Evolutionary conservation across 805 yeast species (phyloP), one percentile per base, ranked within the genome.

Genomic region (Wickerhamiella cacticola): DNA sequence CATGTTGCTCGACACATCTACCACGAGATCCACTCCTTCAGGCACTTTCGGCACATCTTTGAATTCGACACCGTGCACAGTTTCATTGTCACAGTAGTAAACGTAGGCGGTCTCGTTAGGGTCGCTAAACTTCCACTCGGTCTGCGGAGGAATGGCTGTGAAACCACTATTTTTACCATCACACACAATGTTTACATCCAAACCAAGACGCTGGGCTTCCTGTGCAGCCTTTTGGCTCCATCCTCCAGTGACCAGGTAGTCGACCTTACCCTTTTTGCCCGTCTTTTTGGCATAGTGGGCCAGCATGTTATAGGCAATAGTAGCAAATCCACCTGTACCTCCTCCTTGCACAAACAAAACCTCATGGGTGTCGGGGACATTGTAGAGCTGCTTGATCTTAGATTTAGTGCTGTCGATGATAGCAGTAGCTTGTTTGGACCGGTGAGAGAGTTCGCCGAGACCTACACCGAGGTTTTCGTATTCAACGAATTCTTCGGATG

Each of bases 291-390:
- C 82, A 64, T 75, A 76, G 18, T 81, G 71, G 22, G 95, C 94
- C 52, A 82, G 63, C 65, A 92, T 63, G 63, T 88, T 89, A 57
- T 88, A 78, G 9, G 85, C 86, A 42, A 85, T 72, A 4, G 95
- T 78, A 2, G 97, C 83, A 57, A 92, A 92, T 5, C 96, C 97
- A 25, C 87, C 82, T 46, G 97, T 89, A 51, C 97, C 98, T 53
- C 99, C 98, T 55, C 98, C 97, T 69, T 92, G 99, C 67, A 89
- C 66, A 68, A 89, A 92, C 63, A 92, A 80, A 1, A 89, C 89
- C 64, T 87, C 96, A 63, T 92, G 94, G 26, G 94, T 81, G 51
- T 84, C 94, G 26, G 97, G 97, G 45, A 92, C 77, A 50, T 70
- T 60, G 62, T 87, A 66, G 48, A 92, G 68, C 59, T 82, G 67